Base-by-base conservation (phyloP, 495 filamentous ascomycete species). In the Aspergillus nidulans region DNA sequence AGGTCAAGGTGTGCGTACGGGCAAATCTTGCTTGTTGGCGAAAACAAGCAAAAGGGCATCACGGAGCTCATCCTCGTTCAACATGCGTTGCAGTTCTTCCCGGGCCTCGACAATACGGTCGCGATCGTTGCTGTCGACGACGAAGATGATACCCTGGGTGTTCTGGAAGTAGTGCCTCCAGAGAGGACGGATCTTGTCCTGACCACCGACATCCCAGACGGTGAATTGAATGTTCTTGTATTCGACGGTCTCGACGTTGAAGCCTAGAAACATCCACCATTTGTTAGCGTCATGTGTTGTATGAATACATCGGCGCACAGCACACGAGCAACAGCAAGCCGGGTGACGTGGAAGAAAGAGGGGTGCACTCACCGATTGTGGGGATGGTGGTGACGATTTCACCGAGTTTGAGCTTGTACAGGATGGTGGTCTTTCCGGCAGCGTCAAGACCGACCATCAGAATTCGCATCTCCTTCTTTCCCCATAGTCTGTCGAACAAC, bases 161-260 rank as follows among this genome's bases (percentile, higher is more conserved):
- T 99, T 99, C 81, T 99, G 94, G 89, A 96, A 99, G 77, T 99
- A 99, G 81, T 99, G 94, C 79, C 94, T 88, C 94, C 94, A 99
- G 69, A 99, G 80, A 68, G 94, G 94, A 74, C 94, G 86, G 74
- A 99, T 99, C 89, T 99, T 99, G 82, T 99, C 94, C 82, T 99
- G 94, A 70, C 94, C 94, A 81, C 94, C 94, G 69, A 99, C 94
- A 85, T 99, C 94, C 94, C 94, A 99, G 74, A 99, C 94, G 71
- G 94, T 99, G 81, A 99, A 99, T 73, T 96, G 92, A 73, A 99
- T 97, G 84, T 99, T 97, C 85, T 96, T 96, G 81, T 97, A 99
- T 73, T 97, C 95, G 76, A 99, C 95, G 41, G 94, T 97, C 84
- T 99, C 94, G 72, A 99, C 94, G 81, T 99, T 99, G 84, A 99